Evolutionary conservation across 176 grass and related monocot genomes (phyloP).

Genomic region (Oryza officinalis): DNA sequence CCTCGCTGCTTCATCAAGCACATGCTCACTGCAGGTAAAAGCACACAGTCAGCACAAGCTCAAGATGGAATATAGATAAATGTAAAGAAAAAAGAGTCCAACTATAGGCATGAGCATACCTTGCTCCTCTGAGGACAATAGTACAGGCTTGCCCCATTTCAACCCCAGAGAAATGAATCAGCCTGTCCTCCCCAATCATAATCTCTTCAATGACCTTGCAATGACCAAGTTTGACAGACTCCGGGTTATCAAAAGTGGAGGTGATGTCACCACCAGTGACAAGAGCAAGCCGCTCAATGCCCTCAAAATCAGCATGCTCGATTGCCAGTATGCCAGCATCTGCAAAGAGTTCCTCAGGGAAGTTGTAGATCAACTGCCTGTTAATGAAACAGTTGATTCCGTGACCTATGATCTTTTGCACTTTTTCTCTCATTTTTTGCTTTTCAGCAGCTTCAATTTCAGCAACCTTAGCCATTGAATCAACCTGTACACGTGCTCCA

Average conservation of each 20-base stretch:
- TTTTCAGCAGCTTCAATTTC: conserved; percentile 95
- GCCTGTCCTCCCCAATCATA: conserved; percentile 95
- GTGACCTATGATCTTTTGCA: conserved; percentile 86
- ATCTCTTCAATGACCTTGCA: conserved; percentile 98
- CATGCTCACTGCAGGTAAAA: conserved; percentile 68
- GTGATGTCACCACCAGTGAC: conserved; percentile 93
- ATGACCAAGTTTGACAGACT: conserved; percentile 91
- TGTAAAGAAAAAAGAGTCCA: background rate
- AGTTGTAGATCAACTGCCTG: conserved; percentile 93
- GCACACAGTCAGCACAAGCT: background rate
- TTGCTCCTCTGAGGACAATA: conserved; percentile 88
- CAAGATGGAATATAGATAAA: background rate
- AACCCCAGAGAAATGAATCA: conserved; percentile 89
- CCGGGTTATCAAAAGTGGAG: conserved; percentile 93
- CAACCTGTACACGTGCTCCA: conserved; percentile 86
- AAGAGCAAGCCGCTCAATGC: conserved; percentile 83
- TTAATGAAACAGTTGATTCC: conserved; percentile 96
- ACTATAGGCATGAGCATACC: conserved; percentile 42
- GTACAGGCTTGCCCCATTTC: conserved; percentile 94
- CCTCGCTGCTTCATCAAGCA: conserved; percentile 92
- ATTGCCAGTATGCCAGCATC: conserved; percentile 89
- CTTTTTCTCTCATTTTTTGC: conserved; percentile 96
- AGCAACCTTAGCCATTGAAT: conserved; percentile 90
- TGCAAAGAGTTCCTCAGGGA: conserved; percentile 93
- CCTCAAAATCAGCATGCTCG: conserved; percentile 98